Evolutionary conservation across 345 rosid genomes (phyloP).

Genomic region (Citrus reticulata): DNA sequence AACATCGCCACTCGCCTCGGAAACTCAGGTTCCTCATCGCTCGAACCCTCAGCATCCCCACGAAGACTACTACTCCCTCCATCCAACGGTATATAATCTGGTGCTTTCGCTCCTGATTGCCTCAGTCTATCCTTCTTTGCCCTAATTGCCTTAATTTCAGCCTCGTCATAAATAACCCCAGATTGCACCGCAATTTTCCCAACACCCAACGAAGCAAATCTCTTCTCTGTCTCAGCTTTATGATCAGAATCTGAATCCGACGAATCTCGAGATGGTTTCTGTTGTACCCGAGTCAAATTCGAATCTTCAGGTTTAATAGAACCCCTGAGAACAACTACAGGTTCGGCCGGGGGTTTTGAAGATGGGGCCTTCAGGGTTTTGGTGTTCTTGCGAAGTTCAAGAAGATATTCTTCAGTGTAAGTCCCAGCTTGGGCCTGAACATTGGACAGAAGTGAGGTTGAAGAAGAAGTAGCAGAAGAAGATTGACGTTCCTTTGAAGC

Average conservation of each 20-base stretch:
- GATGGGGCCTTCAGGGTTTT: slow-evolving; percentile 53
- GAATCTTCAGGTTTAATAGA: slow-evolving; percentile 39
- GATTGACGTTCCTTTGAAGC: slow-evolving; percentile 51
- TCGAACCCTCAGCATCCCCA: slow-evolving; percentile 47
- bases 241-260: slow-evolving; percentile 10
- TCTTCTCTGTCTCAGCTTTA: slow-evolving; percentile 21
- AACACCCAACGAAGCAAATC: slow-evolving; percentile 32
- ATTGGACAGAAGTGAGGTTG: slow-evolving; percentile 46
- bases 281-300: neutral
- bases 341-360: slow-evolving; percentile 48
- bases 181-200: slow-evolving; percentile 28
- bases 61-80: slow-evolving; percentile 34
- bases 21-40: slow-evolving; percentile 82
- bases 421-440: slow-evolving; percentile 84
- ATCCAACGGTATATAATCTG: slow-evolving; percentile 78
- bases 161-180: slow-evolving; percentile 38
- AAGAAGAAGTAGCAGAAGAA: slow-evolving; percentile 20
- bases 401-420: slow-evolving; percentile 84
- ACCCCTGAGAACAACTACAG: slow-evolving; percentile 56
- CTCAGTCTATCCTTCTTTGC: slow-evolving; percentile 67
- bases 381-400: slow-evolving; percentile 84
- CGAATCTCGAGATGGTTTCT: neutral
- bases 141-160: slow-evolving; percentile 56
- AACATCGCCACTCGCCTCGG: slow-evolving; percentile 51
- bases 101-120: slow-evolving; percentile 55